Base-by-base conservation (phyloP, 225 moss, liverwort and hornwort genomes). In the Straminergon stramineum region DNA sequence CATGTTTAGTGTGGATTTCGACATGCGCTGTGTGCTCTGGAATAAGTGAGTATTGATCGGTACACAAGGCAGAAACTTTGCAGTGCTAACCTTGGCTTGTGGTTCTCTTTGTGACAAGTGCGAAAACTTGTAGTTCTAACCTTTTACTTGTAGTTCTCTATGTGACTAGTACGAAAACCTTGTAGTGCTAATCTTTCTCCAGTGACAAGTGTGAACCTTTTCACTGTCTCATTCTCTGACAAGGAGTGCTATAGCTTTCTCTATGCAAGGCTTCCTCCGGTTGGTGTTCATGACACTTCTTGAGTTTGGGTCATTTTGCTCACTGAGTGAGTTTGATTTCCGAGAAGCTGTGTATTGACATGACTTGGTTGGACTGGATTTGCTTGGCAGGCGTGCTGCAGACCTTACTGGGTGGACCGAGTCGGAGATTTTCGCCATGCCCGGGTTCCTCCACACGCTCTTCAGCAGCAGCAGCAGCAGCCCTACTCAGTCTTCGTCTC, bases 11-110 rank as follows among this genome's bases (percentile, higher is more conserved):
- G 93, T 94, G 22, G 94, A 94, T 53, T 83, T 86, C 34, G 84
- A 90, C 80, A 82, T 93, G 91, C 90, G 94, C 5, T 94, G 94
- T 87, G 89, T 91, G 32, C 84, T 94, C 9, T 94, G 94, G 94
- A 94, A 93, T 37, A 94, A 92, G 94, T 94, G 73, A 87, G 91
- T 89, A 86, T 84, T 84, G 67, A 23, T 55, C 31, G 60, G 28
- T 60, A 60, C 41, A 19, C 60, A 41, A 80, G 39, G 68, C 75
- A 20, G 11, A 16, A 28, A n/a, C 52, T 31, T 52, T 61, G 63
- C 75, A 13, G 41, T 63, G 32, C 20, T 63, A 14, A 35, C 15
- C 56, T 37, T 56, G 37, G 56, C 15, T 56, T 56, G 37, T 79
- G 37, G 15, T 79, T 37, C 56, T 56, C 20, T 6, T 24, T 56